Percentiles rank a stretch among this genome's conserved stretches.
Evolutionary conservation across 495 filamentous ascomycete genomes (phyloP).

Genomic region (Copromyces sp.): DNA sequence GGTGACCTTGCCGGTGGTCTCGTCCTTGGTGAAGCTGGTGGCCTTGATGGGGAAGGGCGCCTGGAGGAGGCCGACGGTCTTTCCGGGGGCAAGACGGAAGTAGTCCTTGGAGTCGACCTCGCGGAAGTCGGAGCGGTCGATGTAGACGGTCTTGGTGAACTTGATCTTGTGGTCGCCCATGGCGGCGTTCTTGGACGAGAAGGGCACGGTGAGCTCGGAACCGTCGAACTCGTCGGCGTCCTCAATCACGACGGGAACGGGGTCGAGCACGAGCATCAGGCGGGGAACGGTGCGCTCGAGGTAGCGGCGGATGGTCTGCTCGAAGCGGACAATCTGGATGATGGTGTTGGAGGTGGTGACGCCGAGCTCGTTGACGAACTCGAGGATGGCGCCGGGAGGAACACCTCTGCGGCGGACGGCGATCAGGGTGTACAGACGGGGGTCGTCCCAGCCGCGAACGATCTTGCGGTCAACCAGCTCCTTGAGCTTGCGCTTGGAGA

Average conservation of each 20-base stretch:
- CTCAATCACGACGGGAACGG: slow-evolving; percentile 67
- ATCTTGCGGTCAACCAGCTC: slow-evolving; percentile 61
- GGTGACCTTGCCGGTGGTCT: slow-evolving; percentile 54
- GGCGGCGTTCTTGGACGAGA: slow-evolving; percentile 61
- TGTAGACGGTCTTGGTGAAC: slow-evolving; percentile 80
- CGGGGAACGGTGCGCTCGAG: slow-evolving; percentile 78
- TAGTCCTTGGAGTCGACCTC: slow-evolving; percentile 75
- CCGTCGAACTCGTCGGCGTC: slow-evolving; percentile 59
- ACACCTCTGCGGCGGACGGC: slow-evolving; percentile 72
- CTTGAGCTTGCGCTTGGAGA: slow-evolving; percentile 74
- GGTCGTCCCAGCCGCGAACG: slow-evolving; percentile 83
- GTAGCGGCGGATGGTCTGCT: slow-evolving; percentile 68
- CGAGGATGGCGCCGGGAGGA: slow-evolving; percentile 75
- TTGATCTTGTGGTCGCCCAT: slow-evolving; percentile 55
- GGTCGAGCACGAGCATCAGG: slow-evolving; percentile 78
- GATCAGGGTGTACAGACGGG: slow-evolving; percentile 81
- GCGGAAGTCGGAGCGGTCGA: slow-evolving; percentile 87
- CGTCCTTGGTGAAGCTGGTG: slow-evolving; percentile 63
- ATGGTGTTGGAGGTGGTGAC: slow-evolving; percentile 66
- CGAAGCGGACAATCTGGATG: slow-evolving; percentile 66
- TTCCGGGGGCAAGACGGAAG: slow-evolving; percentile 88
- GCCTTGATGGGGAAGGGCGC: slow-evolving; percentile 76
- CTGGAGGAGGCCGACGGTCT: slow-evolving; percentile 79
- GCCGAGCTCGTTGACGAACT: slow-evolving; percentile 81
- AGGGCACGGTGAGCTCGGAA: slow-evolving; percentile 49